phyloP scores from a whole-genome alignment of 106 monocot genomes.

The Dioscorea zingiberensis region DNA sequence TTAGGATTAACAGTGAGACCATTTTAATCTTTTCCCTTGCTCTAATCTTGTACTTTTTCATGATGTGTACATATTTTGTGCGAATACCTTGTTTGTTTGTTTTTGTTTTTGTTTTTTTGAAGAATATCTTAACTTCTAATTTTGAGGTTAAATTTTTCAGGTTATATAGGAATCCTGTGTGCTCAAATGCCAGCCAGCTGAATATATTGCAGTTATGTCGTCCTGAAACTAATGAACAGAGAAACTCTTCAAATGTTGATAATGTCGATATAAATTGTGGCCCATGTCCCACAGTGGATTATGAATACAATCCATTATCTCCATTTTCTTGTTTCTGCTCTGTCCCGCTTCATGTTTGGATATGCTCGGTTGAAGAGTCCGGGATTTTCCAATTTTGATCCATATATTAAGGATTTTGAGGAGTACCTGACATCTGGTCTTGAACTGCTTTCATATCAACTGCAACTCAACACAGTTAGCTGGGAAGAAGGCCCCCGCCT shows the following conservation, averaged over 20 bases:
- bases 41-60: background rate
- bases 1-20: too few relatives aligned
- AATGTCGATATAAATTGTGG: constrained; percentile 20
- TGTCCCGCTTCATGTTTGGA: constrained; percentile 68
- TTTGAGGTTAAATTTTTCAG: constrained; percentile 30
- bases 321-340: constrained; percentile 54
- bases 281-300: constrained; percentile 42
- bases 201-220: constrained; percentile 55
- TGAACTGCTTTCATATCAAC: constrained; percentile 40
- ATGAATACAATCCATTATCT: constrained; percentile 48
- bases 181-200: constrained; percentile 38
- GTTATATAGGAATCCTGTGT: constrained; percentile 87
- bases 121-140: background rate
- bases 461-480: constrained; percentile 45
- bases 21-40: background rate
- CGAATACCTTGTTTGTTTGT: too few relatives aligned
- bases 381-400: constrained; percentile 68
- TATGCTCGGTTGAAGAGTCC: constrained; percentile 98
- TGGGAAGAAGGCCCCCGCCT: constrained; percentile 98
- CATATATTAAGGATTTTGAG: constrained; percentile 50
- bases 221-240: constrained; percentile 15
- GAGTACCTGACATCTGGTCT: constrained; percentile 65
- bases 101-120: too few relatives aligned
- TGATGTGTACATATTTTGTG: too few relatives aligned
- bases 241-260: constrained; percentile 16